Base-by-base conservation (phyloP, 2,329 filamentous ascomycete genomes). In the Endothia cerciana region DNA sequence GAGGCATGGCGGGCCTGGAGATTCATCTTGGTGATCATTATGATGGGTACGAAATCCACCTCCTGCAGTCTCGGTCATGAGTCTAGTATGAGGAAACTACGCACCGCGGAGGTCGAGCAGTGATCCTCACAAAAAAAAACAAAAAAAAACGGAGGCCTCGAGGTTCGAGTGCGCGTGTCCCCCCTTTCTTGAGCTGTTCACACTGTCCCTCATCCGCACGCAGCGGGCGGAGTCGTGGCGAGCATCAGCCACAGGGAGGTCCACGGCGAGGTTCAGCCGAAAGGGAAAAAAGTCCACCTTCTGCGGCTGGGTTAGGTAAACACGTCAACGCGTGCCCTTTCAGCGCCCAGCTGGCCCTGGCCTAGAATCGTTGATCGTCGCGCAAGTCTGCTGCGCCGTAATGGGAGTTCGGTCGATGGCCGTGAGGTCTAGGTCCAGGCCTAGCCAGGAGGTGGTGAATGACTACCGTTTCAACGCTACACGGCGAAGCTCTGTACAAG, bases 391-490 rank as follows among this genome's bases (percentile, higher is more conserved):
- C 51, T 17, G 30, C 30, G 51, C n/a, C 17, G 51, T 55, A n/a
- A n/a, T n/a, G n/a, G 51, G 51, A 36, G 51, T 36, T 55, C 51
- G 51, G 51, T 55, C 28, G 51, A 33, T 55, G 45, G 36, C 55
- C 19, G n/a, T 30, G 41, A 57, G 25, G n/a, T 36, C 33, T 36
- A 28, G 25, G 25, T 17, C 45, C 22, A 49, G 45, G n/a, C 22
- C 7, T 6, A 22, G 8, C 28, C 47, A 8, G 47, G 22, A 7
- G 15, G 17, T 51, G 47, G 47, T 45, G 17, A 6, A 7, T 22
- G 41, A 2, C 2, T 28, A 30, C 3, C 13, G 22, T 51, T 28
- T 30, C 17, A 22, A 30, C 28, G 47, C 47, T 51, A 22, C 47
- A 30, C 22, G 19, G 25, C 47, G 45, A 49, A 51, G 22, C 25